Conservation (phyloP, 805 yeast species). For the Monosporozyma siamensis region DNA sequence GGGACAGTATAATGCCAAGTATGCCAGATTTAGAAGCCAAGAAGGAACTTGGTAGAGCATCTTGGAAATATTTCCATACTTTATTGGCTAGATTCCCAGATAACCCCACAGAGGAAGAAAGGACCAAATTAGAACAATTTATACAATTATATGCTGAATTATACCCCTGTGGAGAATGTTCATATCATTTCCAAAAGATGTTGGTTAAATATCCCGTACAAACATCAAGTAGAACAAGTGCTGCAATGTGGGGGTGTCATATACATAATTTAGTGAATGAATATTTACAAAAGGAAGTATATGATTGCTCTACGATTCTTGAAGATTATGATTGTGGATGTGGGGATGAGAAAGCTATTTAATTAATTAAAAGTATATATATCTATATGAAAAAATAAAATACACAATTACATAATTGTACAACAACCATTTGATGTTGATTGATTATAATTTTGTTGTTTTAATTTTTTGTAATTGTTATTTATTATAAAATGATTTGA, state of each 20-base stretch:
- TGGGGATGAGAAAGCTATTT: constrained; percentile 35
- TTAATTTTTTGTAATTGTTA: constrained; percentile 1
- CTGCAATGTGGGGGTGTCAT: constrained; percentile 95
- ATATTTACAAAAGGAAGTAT: constrained; percentile 54
- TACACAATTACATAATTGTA: constrained; percentile 24
- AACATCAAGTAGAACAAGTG: constrained; percentile 59
- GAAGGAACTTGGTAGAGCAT: constrained; percentile 81
- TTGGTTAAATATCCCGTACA: constrained; percentile 78
- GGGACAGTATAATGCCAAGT: constrained; percentile 68
- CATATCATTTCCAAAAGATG: constrained; percentile 73
- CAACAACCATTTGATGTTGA: constrained; percentile 25
- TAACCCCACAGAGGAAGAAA: constrained; percentile 55
- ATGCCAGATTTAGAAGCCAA: constrained; percentile 66
- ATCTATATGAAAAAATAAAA: neutral
- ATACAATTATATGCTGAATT: constrained; percentile 76
- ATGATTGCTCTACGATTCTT: constrained; percentile 76
- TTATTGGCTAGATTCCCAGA: constrained; percentile 89
- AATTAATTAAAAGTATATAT: neutral
- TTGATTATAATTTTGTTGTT: neutral
- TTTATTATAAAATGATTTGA: constrained; percentile 32
- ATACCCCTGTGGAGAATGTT: constrained; percentile 97
- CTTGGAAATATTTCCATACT: constrained; percentile 91
- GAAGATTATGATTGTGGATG: constrained; percentile 97
- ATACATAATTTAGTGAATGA: constrained; percentile 82
- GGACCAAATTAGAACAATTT: constrained; percentile 51